Base-by-base conservation (phyloP, 2,329 filamentous ascomycete genomes). In the Aspergillus floridensis region DNA sequence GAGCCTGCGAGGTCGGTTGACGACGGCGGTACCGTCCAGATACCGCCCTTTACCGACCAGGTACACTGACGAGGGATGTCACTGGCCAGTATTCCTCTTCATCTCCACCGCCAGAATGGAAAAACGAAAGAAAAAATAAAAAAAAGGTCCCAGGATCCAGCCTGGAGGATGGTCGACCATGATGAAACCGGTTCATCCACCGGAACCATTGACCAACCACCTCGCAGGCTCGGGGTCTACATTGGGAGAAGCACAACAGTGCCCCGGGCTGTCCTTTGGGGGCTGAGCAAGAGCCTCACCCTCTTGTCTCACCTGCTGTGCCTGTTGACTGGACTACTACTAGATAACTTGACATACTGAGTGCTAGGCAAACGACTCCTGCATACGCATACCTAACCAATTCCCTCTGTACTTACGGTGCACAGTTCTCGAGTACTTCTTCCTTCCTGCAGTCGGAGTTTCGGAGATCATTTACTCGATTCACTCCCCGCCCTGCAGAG, bases 401-500 rank as follows among this genome's bases (percentile, higher is more conserved):
- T 12, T 32, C 31, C 31, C 31, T 32, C 31, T 32, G 31, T 32
- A 4, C 4, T 22, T 4, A 5, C 22, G 22, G 22, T 22, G 22
- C 32, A 16, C 32, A 35, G 32, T 35, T 16, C 22, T 22, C 22
- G 22, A 22, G 11, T 35, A 12, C 32, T 16, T 3, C 26, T 29
- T 29, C 26, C 26, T 29, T 8, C 26, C 26, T 44, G 14, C 6
- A 19, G 50, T 38, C 50, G 31, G 50, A 38, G n/a, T 29, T 26
- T 22, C 53, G 53, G 41, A 55, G 53, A 56, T 38, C 64, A 66
- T 24, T 54, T 62, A 53, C 69, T 68, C 47, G 64, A 65, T 69
- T 65, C 44, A 59, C 58, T 69, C 68, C 68, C 69, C 69, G 68
- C 67, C 41, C 49, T 62, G 51, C 57, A 31, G 38, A 44, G 7